Conservation (phyloP, 768 basidiomycete genomes). For the Naganishia kalamii region DNA sequence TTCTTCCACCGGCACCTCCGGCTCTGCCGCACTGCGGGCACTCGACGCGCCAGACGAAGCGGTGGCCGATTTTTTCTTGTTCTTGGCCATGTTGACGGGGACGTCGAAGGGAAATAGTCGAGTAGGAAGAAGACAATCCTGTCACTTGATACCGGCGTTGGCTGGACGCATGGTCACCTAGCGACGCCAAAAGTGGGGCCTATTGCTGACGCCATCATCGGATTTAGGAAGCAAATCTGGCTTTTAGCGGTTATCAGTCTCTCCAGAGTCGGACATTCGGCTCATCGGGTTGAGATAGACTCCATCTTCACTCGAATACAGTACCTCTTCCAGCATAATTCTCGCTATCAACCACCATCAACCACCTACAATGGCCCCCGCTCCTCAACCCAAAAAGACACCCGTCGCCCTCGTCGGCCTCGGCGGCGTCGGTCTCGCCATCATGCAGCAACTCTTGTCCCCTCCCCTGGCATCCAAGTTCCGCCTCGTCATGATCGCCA, state of each 20-base stretch:
- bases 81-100: constrained; percentile 1
- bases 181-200: too few relatives aligned
- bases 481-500: constrained; percentile 48
- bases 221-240: too few relatives aligned
- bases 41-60: neutral
- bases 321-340: too few relatives aligned
- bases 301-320: too few relatives aligned
- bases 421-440: constrained; percentile 84
- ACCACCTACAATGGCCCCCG: neutral
- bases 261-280: neutral
- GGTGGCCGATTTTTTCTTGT: constrained; percentile 10
- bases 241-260: too few relatives aligned
- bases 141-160: too few relatives aligned
- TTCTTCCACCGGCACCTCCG: neutral
- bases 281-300: neutral
- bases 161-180: too few relatives aligned
- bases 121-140: too few relatives aligned
- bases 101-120: too few relatives aligned
- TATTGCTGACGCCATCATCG: too few relatives aligned
- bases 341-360: neutral
- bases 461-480: constrained; percentile 52
- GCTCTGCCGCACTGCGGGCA: neutral
- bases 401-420: constrained; percentile 80
- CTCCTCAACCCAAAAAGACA: constrained; percentile 7
- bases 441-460: constrained; percentile 72